Percentiles rank a stretch among this genome's conserved stretches.
These are phyloP conservation scores for Otatea glauca DNA, from an alignment of 176 grass and related monocot genomes.

Conservation along the genomic window DNA sequence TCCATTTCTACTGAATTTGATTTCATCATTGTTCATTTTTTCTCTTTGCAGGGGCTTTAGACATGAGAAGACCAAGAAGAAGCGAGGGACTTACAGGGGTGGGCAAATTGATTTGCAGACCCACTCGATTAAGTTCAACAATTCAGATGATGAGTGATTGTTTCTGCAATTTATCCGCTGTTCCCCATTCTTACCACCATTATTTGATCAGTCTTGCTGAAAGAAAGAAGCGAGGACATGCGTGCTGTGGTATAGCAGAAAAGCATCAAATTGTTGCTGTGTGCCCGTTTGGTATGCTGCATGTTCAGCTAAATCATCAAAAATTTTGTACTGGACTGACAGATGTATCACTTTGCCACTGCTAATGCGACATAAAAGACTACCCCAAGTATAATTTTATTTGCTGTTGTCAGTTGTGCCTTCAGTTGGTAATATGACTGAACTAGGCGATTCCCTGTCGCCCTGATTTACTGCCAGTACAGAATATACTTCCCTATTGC, in stretches of 20 bases:
- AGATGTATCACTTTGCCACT: too few relatives aligned
- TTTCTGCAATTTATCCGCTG: neutral
- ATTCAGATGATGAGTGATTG: conserved; percentile 63
- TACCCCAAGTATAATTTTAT: too few relatives aligned
- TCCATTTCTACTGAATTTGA: neutral
- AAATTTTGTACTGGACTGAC: too few relatives aligned
- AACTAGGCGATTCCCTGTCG: too few relatives aligned
- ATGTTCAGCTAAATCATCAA: too few relatives aligned
- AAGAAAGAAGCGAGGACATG: neutral
- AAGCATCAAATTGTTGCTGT: too few relatives aligned
- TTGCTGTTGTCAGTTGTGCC: too few relatives aligned
- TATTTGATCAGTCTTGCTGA: neutral
- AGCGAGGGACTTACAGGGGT: conserved; percentile 79
- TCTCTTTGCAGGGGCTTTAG: conserved; percentile 73
- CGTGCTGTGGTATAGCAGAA: neutral
- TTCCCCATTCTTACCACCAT: neutral
- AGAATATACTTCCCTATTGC: too few relatives aligned
- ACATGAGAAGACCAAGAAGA: conserved; percentile 99
- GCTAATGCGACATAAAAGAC: too few relatives aligned
- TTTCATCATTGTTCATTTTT: conserved; percentile 15
- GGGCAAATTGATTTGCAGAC: conserved; percentile 81
- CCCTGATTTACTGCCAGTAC: too few relatives aligned
- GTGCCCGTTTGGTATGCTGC: too few relatives aligned
- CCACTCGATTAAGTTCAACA: conserved; percentile 82
- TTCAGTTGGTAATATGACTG: too few relatives aligned